phyloP scores from a whole-genome alignment of 108 stramenopile species.

The Aurantiochytrium sp. region DNA sequence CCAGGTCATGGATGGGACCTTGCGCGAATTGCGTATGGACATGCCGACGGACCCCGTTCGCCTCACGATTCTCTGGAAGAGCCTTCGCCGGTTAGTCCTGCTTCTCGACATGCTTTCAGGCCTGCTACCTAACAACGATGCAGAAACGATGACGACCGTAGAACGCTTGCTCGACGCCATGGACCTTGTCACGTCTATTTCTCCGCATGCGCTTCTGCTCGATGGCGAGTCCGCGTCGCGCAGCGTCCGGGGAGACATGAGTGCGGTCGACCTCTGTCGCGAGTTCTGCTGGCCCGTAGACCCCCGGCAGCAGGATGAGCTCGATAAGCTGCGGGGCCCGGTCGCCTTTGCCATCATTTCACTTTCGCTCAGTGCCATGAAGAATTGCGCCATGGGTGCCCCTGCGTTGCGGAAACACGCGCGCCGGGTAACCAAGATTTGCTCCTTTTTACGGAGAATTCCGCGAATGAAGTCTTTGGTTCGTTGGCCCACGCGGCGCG shows the following conservation, averaged over 20 bases:
- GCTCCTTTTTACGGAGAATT: not conserved
- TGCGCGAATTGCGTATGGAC: not conserved
- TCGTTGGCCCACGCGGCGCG: not conserved
- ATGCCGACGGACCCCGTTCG: not conserved
- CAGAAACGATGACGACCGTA: not conserved
- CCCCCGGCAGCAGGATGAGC: not conserved
- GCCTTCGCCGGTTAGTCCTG: not conserved
- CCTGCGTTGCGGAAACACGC: not conserved
- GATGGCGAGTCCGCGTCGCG: not conserved
- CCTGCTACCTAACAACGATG: not conserved
- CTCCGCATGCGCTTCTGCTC: not conserved
- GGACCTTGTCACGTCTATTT: not conserved
- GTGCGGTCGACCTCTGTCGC: not conserved
- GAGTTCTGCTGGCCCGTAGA: constrained; percentile 17
- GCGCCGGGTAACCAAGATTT: not conserved
- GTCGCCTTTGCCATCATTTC: not conserved
- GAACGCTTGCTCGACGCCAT: not conserved
- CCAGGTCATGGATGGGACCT: not conserved
- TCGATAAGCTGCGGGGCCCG: not conserved
- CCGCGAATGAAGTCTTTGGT: not conserved
- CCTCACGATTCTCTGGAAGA: not conserved
- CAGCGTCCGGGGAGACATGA: not conserved
- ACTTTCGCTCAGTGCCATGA: not conserved
- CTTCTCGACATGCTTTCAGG: not conserved
- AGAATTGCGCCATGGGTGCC: not conserved